phyloP scores from a whole-genome alignment of 1,284 basidiomycete genomes.

The Apiotrichum porosum region DNA sequence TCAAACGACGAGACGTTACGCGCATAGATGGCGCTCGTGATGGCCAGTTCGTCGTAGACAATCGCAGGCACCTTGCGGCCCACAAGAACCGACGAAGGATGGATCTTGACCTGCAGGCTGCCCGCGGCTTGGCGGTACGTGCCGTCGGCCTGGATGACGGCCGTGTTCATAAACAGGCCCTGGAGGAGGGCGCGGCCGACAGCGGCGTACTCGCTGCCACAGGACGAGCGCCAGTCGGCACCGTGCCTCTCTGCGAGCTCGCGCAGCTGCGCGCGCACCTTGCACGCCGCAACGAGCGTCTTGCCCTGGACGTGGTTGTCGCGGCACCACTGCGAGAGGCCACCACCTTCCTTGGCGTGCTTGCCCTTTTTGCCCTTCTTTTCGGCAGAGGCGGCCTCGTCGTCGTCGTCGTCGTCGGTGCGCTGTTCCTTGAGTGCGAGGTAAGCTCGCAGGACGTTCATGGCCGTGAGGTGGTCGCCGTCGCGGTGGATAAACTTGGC shows the following conservation, averaged over 20 bases:
- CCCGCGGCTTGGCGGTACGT: constrained; percentile 78
- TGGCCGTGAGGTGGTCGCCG: constrained; percentile 84
- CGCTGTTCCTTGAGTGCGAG: constrained; percentile 53
- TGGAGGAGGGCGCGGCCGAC: constrained; percentile 64
- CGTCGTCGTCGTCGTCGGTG: constrained; percentile 11
- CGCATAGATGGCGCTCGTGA: constrained; percentile 79
- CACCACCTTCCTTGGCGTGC: constrained; percentile 34
- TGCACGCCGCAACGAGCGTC: constrained; percentile 73
- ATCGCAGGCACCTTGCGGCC: constrained; percentile 77
- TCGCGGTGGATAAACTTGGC: constrained; percentile 73
- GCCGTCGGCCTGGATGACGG: constrained; percentile 73
- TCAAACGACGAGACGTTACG: constrained; percentile 77
- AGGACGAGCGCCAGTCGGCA: constrained; percentile 59
- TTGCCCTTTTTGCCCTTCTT: constrained; percentile 46
- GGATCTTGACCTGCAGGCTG: constrained; percentile 72
- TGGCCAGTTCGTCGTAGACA: constrained; percentile 81
- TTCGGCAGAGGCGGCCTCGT: constrained; percentile 18
- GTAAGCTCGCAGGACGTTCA: constrained; percentile 81
- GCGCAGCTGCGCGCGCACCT: constrained; percentile 75
- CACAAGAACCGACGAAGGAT: constrained; percentile 73
- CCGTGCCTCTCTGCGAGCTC: constrained; percentile 60
- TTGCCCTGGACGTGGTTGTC: constrained; percentile 79
- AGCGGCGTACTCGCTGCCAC: constrained; percentile 59
- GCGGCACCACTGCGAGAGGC: constrained; percentile 70
- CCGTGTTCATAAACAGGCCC: constrained; percentile 76